Conservation (phyloP, 768 basidiomycete species). For the Mycena vulgaris region DNA sequence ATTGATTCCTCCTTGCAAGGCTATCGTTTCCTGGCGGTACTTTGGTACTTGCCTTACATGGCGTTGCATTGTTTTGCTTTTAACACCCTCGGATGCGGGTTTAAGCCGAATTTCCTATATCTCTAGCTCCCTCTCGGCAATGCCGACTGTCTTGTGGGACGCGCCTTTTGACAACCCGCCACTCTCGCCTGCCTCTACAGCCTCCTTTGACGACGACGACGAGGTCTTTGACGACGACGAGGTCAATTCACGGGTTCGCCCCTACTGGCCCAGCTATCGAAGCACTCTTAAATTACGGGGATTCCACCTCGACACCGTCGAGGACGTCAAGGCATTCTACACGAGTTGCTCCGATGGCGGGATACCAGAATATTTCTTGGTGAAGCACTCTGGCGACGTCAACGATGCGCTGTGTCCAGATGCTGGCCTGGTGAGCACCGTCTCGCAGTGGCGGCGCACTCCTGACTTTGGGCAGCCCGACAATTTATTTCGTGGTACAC, state of each 20-base stretch:
- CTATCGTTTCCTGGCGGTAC: conserved; percentile 26
- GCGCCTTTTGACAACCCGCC: conserved; percentile 1
- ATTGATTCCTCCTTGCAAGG: conserved; percentile 13
- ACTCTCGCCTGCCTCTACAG: conserved; percentile 51
- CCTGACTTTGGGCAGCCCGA: conserved; percentile 66
- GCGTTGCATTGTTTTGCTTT: conserved; percentile 16
- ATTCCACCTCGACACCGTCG: conserved; percentile 77
- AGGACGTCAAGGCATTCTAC: conserved; percentile 76
- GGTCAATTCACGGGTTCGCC: conserved; percentile 70
- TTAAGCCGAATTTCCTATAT: conserved; percentile 5
- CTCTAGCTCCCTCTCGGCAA: neutral
- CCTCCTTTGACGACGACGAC: conserved; percentile 68
- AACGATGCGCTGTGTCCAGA: conserved; percentile 80
- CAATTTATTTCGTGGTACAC: conserved; percentile 78
- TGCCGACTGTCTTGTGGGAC: conserved; percentile 16
- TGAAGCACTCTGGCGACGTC: conserved; percentile 47
- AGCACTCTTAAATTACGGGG: conserved; percentile 64
- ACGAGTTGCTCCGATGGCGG: conserved; percentile 45
- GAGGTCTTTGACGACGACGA: conserved; percentile 69
- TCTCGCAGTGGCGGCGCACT: neutral
- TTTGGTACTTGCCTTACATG: conserved; percentile 31
- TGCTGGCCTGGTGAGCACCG: conserved; percentile 72
- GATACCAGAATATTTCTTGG: conserved; percentile 36
- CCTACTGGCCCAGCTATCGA: conserved; percentile 74
- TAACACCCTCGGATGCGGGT: conserved; percentile 20